phyloP scores from a whole-genome alignment of 177 flowering plant genomes.

The Vitis hybrid region DNA sequence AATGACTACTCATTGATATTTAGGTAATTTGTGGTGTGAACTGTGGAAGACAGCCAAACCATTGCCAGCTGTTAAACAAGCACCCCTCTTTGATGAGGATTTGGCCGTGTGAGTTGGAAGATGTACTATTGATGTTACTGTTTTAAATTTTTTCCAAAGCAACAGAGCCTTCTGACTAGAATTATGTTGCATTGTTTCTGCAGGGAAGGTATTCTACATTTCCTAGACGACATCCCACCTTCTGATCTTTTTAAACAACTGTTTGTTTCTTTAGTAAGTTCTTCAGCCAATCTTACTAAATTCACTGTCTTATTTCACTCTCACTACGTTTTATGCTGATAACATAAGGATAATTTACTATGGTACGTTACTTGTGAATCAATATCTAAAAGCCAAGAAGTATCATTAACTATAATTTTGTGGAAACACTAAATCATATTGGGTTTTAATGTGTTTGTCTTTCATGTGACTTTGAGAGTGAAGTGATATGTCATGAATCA shows the following conservation, averaged over 20 bases:
- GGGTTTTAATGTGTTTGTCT: too few species aligned
- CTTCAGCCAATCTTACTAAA: not conserved
- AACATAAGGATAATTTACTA: not conserved
- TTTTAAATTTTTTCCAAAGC: not conserved
- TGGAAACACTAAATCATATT: too few species aligned
- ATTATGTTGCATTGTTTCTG: slow-evolving; percentile 16
- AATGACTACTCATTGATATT: slow-evolving; percentile 10
- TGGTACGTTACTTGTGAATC: not conserved
- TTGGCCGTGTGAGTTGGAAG: slow-evolving; percentile 78
- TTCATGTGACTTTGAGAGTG: too few species aligned
- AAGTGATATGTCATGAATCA: too few species aligned
- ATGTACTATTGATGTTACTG: not conserved
- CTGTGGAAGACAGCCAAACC: slow-evolving; percentile 93
- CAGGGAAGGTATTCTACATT: slow-evolving; percentile 80
- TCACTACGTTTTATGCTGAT: not conserved
- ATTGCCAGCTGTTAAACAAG: slow-evolving; percentile 81
- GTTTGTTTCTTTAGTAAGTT: slow-evolving; percentile 77
- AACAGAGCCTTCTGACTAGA: not conserved
- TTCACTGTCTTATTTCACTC: not conserved
- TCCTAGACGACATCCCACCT: slow-evolving; percentile 69
- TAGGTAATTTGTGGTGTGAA: slow-evolving; percentile 95
- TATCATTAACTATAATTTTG: not conserved
- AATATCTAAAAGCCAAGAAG: not conserved
- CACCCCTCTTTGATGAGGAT: slow-evolving; percentile 94
- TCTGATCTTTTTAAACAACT: slow-evolving; percentile 74